Evolutionary conservation across 805 yeast genomes (phyloP), one percentile per base, ranked within the genome.

Genomic region (Starmerella potacharoeniae): DNA sequence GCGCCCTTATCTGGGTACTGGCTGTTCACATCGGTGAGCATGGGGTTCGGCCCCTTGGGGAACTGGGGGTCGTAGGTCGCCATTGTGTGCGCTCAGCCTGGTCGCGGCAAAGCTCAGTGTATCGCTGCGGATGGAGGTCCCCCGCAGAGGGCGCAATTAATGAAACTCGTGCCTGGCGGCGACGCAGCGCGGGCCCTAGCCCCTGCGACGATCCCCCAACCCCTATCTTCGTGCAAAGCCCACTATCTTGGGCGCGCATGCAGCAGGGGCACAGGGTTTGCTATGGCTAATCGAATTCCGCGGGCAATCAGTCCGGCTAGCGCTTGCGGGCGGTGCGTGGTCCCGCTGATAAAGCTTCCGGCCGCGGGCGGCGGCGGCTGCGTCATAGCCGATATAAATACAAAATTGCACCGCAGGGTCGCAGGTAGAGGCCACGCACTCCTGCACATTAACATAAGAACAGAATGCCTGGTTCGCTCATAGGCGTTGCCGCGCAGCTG

Each of bases 21-120:
- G 3, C 48, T 6, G 44, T 55, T 55, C 13, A 55, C 58, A 42
- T 55, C 53, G 0, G 53, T 49, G n/a, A 46, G 13, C 39, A 55
- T 16, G 4, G 58, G 58, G 46, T 55, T 55, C 8, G 58, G 58
- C 13, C 58, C 58, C 40, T 52, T 46, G 6, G 58, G 58, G 11
- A 40, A 36, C 33, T 16, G 36, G 9, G 50, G 36, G 30, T 55
- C 35, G 49, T 55, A 55, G 9, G 40, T 16, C 34, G 51, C 49
- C 53, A 53, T 53, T 40, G 3, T 43, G 22, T 5, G 11, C 35
- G 35, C 35, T 33, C 35, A 33, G 35, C 35, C 35, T 22, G 22
- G 22, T 22, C 22, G 22, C 22, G 3, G 3, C 22, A 22, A 22
- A 22, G 22, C 22, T 22, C 22, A 22, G 22, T 22, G 22, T 22